These are phyloP conservation scores for Cubamyces sp. DNA, from an alignment of 768 basidiomycete genomes.

Conservation along the genomic window DNA sequence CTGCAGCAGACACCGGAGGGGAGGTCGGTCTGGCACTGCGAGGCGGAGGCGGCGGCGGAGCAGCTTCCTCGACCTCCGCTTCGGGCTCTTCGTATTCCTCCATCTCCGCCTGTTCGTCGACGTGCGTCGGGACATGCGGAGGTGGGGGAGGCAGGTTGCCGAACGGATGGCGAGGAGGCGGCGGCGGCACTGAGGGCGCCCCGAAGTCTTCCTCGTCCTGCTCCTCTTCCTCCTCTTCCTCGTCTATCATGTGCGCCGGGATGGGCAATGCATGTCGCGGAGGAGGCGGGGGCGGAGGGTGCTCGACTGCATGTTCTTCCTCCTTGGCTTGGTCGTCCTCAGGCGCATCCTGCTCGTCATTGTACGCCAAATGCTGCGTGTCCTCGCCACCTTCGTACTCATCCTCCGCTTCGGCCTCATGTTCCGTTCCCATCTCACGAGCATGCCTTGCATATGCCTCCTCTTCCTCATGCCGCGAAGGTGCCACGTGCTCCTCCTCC, in stretches of 20 bases:
- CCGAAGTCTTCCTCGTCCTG: constrained; percentile 5
- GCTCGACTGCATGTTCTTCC: background rate
- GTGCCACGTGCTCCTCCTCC: constrained; percentile 1
- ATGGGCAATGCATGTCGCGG: constrained; percentile 15
- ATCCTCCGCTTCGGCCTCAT: constrained; percentile 9
- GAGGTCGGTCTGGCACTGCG: constrained; percentile 18
- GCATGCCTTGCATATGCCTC: constrained; percentile 9
- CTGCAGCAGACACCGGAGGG: constrained; percentile 26
- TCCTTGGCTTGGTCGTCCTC: background rate
- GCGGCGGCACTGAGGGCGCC: constrained; percentile 13
- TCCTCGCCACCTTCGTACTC: constrained; percentile 1
- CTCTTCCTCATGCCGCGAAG: constrained; percentile 13
- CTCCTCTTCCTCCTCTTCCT: constrained; percentile 14
- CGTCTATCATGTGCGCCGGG: background rate
- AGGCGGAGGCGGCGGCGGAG: constrained; percentile 15
- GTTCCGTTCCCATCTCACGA: constrained; percentile 10
- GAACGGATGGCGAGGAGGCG: constrained; percentile 19
- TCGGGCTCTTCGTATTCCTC: constrained; percentile 6
- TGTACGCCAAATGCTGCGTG: background rate
- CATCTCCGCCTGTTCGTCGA: constrained; percentile 3
- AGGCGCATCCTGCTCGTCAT: background rate
- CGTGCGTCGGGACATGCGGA: constrained; percentile 4
- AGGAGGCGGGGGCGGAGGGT: constrained; percentile 22
- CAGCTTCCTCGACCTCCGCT: constrained; percentile 4
- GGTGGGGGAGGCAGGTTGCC: constrained; percentile 9